These are phyloP conservation scores for Tremellales sp. DNA, from an alignment of 1,284 basidiomycete genomes.

Conservation along the genomic window DNA sequence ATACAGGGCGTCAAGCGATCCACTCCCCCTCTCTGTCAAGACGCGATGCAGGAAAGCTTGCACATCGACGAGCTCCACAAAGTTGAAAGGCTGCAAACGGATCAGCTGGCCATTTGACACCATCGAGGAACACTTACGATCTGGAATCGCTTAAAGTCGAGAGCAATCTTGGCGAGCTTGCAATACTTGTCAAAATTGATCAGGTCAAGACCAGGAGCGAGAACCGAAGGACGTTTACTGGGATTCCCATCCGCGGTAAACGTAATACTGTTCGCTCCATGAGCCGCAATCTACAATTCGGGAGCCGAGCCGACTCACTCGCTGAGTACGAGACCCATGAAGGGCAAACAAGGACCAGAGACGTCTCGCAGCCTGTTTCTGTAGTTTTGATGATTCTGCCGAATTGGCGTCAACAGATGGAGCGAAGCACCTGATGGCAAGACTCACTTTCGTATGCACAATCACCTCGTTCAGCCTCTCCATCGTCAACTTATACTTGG, in stretches of 20 bases:
- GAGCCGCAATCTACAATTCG: not conserved
- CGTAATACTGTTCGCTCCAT: slow-evolving; percentile 57
- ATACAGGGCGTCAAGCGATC: slow-evolving; percentile 46
- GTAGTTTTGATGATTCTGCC: slow-evolving; percentile 60
- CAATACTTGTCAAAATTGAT: slow-evolving; percentile 95
- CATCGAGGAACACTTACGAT: slow-evolving; percentile 43
- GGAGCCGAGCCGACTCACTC: slow-evolving; percentile 50
- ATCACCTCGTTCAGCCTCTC: slow-evolving; percentile 79
- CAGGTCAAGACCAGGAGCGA: slow-evolving; percentile 70
- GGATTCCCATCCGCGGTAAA: slow-evolving; percentile 96
- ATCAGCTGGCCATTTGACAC: not conserved
- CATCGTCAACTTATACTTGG: slow-evolving; percentile 76
- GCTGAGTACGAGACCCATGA: slow-evolving; percentile 62
- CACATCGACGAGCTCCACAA: slow-evolving; percentile 44
- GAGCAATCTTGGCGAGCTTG: slow-evolving; percentile 81
- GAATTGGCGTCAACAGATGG: not conserved
- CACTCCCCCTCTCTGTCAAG: slow-evolving; percentile 45
- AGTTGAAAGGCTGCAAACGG: slow-evolving; percentile 38
- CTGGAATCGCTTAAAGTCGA: slow-evolving; percentile 94
- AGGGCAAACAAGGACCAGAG: slow-evolving; percentile 82
- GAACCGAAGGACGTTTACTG: slow-evolving; percentile 72
- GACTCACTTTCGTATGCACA: slow-evolving; percentile 64
- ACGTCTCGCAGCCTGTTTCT: slow-evolving; percentile 75
- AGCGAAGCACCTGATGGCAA: not conserved
- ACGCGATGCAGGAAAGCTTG: slow-evolving; percentile 41